A percentile compares a stretch with the other conserved stretches of the same genome.
Conservation (phyloP, 169 alveolate species). For the Eimeria falciformis region DNA sequence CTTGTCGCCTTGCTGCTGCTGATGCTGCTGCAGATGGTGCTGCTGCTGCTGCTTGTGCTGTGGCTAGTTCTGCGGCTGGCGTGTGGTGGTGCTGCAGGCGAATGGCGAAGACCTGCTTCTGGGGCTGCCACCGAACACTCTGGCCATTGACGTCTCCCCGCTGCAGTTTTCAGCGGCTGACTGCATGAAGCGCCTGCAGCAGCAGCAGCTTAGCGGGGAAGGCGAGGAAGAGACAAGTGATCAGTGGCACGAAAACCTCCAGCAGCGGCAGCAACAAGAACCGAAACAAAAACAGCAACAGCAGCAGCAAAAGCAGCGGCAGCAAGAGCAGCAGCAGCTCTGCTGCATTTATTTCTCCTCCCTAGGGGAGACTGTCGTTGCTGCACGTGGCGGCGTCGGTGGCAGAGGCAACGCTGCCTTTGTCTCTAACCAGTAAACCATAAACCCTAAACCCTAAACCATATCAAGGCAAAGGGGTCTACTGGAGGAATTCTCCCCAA, state of each 20-base stretch:
- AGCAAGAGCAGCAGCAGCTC: background rate
- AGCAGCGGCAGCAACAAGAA: background rate
- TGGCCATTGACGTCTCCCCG: slow-evolving; percentile 52
- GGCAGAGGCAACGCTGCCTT: slow-evolving; percentile 70
- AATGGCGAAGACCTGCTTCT: slow-evolving; percentile 47
- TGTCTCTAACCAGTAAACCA: slow-evolving; percentile 30
- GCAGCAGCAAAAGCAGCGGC: background rate
- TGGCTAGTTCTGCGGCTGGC: background rate
- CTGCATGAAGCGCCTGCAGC: slow-evolving; percentile 56
- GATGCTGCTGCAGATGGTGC: background rate
- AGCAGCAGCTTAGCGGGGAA: slow-evolving; percentile 7
- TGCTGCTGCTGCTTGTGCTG: slow-evolving; percentile 10
- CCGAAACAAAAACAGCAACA: background rate
- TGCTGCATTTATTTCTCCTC: slow-evolving; percentile 58
- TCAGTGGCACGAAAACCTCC: background rate
- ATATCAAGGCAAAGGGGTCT: too few relatives aligned
- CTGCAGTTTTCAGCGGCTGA: slow-evolving; percentile 41
- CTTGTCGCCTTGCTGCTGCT: slow-evolving; percentile 9
- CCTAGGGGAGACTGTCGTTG: slow-evolving; percentile 65
- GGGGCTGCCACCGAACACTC: slow-evolving; percentile 48
- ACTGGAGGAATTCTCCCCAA: too few relatives aligned
- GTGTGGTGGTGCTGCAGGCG: slow-evolving; percentile 15
- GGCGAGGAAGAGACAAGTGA: background rate
- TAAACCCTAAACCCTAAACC: too few relatives aligned
- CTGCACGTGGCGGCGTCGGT: slow-evolving; percentile 65